Percentiles rank a stretch among this genome's conserved stretches.
phyloP scores from a whole-genome alignment of 371 early-diverging fungal genomes.

The Mucor piriformis region DNA sequence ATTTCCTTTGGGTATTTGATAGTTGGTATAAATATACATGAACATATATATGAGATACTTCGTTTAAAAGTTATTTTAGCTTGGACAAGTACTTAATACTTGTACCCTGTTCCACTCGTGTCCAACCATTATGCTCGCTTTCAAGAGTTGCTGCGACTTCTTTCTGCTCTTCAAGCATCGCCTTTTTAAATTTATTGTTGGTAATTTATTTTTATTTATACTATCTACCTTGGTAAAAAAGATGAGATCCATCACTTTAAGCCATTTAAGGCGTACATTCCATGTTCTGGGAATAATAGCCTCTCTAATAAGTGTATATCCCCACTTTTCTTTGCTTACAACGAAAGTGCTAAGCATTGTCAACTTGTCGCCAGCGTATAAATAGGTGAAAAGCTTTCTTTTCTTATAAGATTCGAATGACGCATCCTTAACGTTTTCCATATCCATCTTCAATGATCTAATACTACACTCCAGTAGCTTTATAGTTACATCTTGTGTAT shows the following conservation, averaged over 20 bases:
- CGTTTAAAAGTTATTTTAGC: no score
- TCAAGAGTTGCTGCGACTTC: background rate
- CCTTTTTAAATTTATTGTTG: slow-evolving; percentile 4
- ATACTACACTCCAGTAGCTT: slow-evolving; percentile 10
- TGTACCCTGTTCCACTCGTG: slow-evolving; percentile 2
- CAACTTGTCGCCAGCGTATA: slow-evolving; percentile 9
- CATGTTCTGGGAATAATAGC: slow-evolving; percentile 2
- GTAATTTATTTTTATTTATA: slow-evolving; percentile 3
- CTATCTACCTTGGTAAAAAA: slow-evolving; percentile 5
- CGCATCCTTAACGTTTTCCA: slow-evolving; percentile 1
- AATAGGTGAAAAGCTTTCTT: slow-evolving; percentile 1
- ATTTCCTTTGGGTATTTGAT: no score
- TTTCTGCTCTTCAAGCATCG: slow-evolving; percentile 11
- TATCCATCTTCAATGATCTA: slow-evolving; percentile 1
- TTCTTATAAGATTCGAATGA: background rate
- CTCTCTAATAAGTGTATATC: slow-evolving; percentile 1
- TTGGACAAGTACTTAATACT: background rate
- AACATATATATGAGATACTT: no score
- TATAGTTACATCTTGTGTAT: background rate
- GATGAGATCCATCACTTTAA: slow-evolving; percentile 8
- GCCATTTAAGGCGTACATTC: slow-evolving; percentile 1
- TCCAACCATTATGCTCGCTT: slow-evolving; percentile 6
- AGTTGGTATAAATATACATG: no score
- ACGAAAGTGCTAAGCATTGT: slow-evolving; percentile 5
- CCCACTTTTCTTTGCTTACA: background rate